Evolutionary conservation across 805 yeast genomes (phyloP).

Genomic region (Hanseniaspora occidentalis): DNA sequence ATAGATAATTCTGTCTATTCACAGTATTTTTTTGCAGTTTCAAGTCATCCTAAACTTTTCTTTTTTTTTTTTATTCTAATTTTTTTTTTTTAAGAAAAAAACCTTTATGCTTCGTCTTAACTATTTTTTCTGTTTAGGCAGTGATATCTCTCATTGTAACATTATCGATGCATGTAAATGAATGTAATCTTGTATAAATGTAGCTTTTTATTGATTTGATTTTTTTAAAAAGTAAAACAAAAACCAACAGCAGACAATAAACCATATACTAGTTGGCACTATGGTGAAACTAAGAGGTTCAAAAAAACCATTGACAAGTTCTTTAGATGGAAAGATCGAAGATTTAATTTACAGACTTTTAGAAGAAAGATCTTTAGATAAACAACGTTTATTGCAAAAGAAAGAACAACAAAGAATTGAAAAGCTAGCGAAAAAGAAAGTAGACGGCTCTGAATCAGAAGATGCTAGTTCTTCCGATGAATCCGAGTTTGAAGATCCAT

Average conservation of each 20-base stretch:
- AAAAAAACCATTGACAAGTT: slow-evolving; percentile 15
- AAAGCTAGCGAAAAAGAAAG: slow-evolving; percentile 9
- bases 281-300: slow-evolving; percentile 26
- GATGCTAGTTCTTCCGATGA: slow-evolving; percentile 5
- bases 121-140: too few relatives aligned
- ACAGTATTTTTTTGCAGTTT: neutral
- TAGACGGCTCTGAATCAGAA: slow-evolving; percentile 8
- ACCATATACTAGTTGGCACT: neutral
- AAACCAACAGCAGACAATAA: neutral
- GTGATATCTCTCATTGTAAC: too few relatives aligned
- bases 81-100: too few relatives aligned
- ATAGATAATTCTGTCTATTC: neutral
- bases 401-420: slow-evolving; percentile 21
- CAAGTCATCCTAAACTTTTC: too few relatives aligned
- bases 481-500: slow-evolving; percentile 18
- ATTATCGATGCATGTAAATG: too few relatives aligned
- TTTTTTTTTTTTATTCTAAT: too few relatives aligned
- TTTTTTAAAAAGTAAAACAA: neutral
- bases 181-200: too few relatives aligned
- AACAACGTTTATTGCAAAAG: slow-evolving; percentile 22
- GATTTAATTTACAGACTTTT: slow-evolving; percentile 42
- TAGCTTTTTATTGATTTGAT: neutral
- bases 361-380: slow-evolving; percentile 44
- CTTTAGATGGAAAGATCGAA: slow-evolving; percentile 45
- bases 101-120: too few relatives aligned